Base-by-base conservation (phyloP, 192 early-diverging fungal genomes). In the Coemansia sp. region DNA sequence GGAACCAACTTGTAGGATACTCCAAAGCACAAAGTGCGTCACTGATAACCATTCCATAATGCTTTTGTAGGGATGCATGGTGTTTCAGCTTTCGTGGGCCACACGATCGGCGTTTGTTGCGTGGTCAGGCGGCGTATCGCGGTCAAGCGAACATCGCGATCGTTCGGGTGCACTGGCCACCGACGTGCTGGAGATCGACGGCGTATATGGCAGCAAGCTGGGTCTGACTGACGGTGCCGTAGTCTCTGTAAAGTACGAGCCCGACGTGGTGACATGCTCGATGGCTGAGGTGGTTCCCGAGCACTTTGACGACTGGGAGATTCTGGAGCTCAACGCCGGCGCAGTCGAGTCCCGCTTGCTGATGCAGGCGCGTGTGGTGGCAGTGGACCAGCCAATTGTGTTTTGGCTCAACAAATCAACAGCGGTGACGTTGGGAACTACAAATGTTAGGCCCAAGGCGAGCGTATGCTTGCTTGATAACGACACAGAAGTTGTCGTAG, bases 231-330 rank as follows among this genome's bases (percentile, higher is more conserved):
- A 87, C 37, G 89, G 89, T 9, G 76, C 83, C 29, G 37, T 81
- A 72, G 87, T 91, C 12, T 69, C 73, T 4, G 80, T 90, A 23
- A 87, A 85, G 57, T 86, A 89, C 71, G 78, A 84, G 55, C 66
- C 83, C 17, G 67, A 84, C 43, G 72, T 85, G 8, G 78, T 77
- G 11, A 82, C 83, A 12, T 87, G 89, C 26, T 75, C 76, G 10
- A 76, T 82, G 37, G 87, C 90, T 0, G 74, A 85, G 61, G 90
- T 92, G 22, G 92, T 88, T 50, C 90, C 90, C 0, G 77, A 73
- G 50, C 81, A 81, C 6, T 84, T 85, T 37, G 90, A 93, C 55
- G 91, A 93, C 70, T 93, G 90, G 90, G 91, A 93, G 72, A 91
- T 93, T 49, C 58, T 93, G 72, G 89, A 90, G 77, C 71, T 88